These are phyloP conservation scores for Voacanga thouarsii DNA, from an alignment of 257 asterid genomes.

Conservation along the genomic window DNA sequence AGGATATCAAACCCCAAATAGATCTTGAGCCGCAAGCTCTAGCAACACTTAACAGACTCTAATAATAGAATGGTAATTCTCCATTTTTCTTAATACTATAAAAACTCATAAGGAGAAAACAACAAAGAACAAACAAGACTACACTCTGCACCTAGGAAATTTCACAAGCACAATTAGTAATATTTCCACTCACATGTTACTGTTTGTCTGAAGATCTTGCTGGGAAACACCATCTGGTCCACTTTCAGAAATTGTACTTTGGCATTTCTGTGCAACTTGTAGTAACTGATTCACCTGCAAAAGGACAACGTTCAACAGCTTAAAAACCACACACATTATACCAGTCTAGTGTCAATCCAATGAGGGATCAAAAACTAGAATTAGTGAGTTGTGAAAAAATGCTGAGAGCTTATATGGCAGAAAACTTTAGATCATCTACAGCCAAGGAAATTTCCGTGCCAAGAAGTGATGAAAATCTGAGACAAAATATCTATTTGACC, in stretches of 20 bases:
- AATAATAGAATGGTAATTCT: too few species aligned
- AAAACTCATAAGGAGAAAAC: neutral
- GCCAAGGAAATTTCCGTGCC: neutral
- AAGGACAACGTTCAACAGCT: neutral
- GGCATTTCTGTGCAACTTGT: conserved; percentile 98
- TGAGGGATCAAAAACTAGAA: neutral
- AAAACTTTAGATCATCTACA: neutral
- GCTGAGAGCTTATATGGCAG: neutral
- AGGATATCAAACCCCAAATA: too few species aligned
- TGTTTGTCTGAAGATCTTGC: conserved; percentile 83
- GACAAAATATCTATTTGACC: neutral
- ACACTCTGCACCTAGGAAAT: neutral
- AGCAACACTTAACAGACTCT: too few species aligned
- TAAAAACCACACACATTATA: neutral
- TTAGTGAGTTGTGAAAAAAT: neutral
- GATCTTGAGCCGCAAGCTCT: too few species aligned
- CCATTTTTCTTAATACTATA: neutral
- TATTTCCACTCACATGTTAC: conserved; percentile 63
- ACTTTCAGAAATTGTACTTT: conserved; percentile 77
- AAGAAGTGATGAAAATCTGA: neutral
- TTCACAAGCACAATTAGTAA: neutral
- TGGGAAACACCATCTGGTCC: conserved; percentile 85
- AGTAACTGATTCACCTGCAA: conserved; percentile 86
- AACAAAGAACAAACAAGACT: neutral
- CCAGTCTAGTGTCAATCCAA: neutral